Evolutionary conservation across 768 basidiomycete species (phyloP), one percentile per base, ranked within the genome.

Genomic region (Steccherinum ochraceum): DNA sequence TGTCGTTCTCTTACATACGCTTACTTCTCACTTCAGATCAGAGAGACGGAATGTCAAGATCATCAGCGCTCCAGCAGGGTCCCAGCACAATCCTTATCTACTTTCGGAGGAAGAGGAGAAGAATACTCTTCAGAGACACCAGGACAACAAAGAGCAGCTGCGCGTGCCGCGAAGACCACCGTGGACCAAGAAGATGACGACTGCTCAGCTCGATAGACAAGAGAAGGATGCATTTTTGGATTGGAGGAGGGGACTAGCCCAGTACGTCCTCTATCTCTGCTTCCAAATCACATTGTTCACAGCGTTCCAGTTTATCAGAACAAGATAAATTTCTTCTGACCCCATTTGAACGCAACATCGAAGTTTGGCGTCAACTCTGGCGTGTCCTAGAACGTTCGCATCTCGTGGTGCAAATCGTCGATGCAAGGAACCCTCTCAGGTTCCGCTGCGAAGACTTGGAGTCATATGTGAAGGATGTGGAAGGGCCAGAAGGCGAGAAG

Each of bases 351-450:
- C 86, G 93, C 45, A 99, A 98, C 63, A 70, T 99, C 25, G 94
- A 98, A 73, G 96, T 99, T 12, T 98, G 96, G 95, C 76, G 96
- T 40, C 96, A 99, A 62, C 78, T 99, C 5, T 99, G 96, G 96
- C 78, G 96, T 47, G 96, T 98, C 1, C 70, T 96, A 7, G 96
- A 99, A 69, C 81, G 93, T 19, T 96, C 95, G 1, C 90, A 96
- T 59, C 80, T 99, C 20, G 70, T 98, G 25, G 89, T 98, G 2
- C 93, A 98, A 67, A 95, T 99, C 46, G 89, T 96, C 47, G 96
- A 99, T 62, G 93, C 93, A 4, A 83, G 96, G 35, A 97, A 96
- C 71, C 95, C 96, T 1, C 74, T 96, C 7, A 75, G 82, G 24
- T 97, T 97, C 64, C 83, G 93, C 19, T 97, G 94, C 46, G 89